Evolutionary conservation across 1,284 basidiomycete genomes (phyloP).

Genomic region (Ustilago esculenta): DNA sequence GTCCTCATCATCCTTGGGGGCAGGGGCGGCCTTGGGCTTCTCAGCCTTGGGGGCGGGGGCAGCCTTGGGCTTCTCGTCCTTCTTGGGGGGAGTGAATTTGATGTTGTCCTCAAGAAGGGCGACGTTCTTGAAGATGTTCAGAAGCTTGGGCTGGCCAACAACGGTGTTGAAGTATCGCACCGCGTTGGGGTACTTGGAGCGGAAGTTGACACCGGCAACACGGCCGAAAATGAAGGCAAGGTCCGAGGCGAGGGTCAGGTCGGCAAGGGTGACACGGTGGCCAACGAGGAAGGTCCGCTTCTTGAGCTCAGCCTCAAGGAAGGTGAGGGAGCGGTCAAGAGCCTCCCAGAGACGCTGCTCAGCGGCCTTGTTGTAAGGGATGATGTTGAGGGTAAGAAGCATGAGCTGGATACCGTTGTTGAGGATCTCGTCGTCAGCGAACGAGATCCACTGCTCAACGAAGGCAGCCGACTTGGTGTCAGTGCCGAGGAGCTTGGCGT

Average conservation of each 20-base stretch:
- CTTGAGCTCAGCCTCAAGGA: slow-evolving; percentile 79
- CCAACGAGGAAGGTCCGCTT: slow-evolving; percentile 89
- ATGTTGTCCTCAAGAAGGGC: slow-evolving; percentile 78
- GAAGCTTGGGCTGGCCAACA: slow-evolving; percentile 73
- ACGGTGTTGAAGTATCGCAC: slow-evolving; percentile 79
- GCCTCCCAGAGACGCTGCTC: slow-evolving; percentile 72
- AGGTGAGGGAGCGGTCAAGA: slow-evolving; percentile 72
- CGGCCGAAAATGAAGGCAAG: slow-evolving; percentile 40
- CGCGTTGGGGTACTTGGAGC: slow-evolving; percentile 73
- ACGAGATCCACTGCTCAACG: slow-evolving; percentile 77
- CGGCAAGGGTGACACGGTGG: slow-evolving; percentile 93
- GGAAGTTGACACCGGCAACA: slow-evolving; percentile 56
- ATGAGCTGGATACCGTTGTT: slow-evolving; percentile 58
- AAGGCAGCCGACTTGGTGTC: slow-evolving; percentile 71
- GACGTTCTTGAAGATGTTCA: slow-evolving; percentile 68
- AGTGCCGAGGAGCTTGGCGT: slow-evolving; percentile 76
- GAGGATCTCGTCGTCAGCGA: slow-evolving; percentile 73
- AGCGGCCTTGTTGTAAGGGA: slow-evolving; percentile 68
- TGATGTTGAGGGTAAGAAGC: slow-evolving; percentile 33
- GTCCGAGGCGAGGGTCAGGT: slow-evolving; percentile 76
- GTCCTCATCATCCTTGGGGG: slow-evolving; percentile 76
- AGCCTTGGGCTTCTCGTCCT: slow-evolving; percentile 68
- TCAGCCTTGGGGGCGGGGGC: slow-evolving; percentile 69
- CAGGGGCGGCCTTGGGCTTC: slow-evolving; percentile 68
- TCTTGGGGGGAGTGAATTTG: slow-evolving; percentile 77